Conservation (phyloP, 352 stramenopile genomes). For the Phytophthora crassamura region DNA sequence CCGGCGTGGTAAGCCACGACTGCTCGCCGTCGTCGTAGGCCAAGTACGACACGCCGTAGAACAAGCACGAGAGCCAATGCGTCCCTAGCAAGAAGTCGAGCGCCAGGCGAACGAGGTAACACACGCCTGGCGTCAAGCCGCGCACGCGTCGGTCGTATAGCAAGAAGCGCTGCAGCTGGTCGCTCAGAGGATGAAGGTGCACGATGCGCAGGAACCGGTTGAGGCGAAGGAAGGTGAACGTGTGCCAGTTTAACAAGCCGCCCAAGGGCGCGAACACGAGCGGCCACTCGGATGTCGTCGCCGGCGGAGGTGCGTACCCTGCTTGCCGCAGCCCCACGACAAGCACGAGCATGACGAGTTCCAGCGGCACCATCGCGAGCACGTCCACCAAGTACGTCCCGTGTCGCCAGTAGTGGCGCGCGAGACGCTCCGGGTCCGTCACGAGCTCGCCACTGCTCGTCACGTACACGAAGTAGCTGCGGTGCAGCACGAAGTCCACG, state of each 20-base stretch:
- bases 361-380: constrained; percentile 55
- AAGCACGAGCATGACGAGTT: constrained; percentile 45
- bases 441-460: constrained; percentile 48
- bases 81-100: constrained; percentile 58
- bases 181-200: constrained; percentile 52
- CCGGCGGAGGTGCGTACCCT: constrained; percentile 21
- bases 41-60: constrained; percentile 62
- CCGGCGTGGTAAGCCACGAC: constrained; percentile 64
- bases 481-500: constrained; percentile 65
- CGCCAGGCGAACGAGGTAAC: constrained; percentile 55
- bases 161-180: constrained; percentile 57
- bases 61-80: constrained; percentile 67
- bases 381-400: constrained; percentile 60
- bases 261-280: constrained; percentile 21
- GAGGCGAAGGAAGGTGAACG: constrained; percentile 50
- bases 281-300: constrained; percentile 31
- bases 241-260: constrained; percentile 53
- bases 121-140: constrained; percentile 31
- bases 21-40: constrained; percentile 38
- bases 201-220: constrained; percentile 64
- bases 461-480: constrained; percentile 62
- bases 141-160: constrained; percentile 53
- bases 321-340: constrained; percentile 27
- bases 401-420: constrained; percentile 52
- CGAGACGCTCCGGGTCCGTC: constrained; percentile 44